Conservation (phyloP, 2,329 filamentous ascomycete species). For the Paecilomyces sp. region DNA sequence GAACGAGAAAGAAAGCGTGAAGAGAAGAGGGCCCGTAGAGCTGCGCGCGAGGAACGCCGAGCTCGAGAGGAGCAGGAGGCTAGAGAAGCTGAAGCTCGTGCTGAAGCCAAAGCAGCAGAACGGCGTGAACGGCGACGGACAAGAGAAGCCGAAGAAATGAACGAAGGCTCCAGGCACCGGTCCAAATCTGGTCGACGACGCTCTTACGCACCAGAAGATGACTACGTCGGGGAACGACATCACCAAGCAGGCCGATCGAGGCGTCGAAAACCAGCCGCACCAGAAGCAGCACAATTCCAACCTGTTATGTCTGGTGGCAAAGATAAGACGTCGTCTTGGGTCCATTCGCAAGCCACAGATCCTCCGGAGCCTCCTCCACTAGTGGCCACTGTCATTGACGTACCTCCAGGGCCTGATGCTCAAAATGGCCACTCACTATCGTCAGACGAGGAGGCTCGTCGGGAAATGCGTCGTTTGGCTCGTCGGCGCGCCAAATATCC, state of each 20-base stretch:
- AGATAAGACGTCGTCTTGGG: constrained; percentile 45
- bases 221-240: constrained; percentile 18
- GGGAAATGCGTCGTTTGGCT: constrained; percentile 28
- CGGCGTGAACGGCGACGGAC: constrained; percentile 33
- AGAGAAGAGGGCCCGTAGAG: constrained; percentile 25
- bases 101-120: constrained; percentile 31
- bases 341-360: constrained; percentile 41
- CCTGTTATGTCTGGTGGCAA: constrained; percentile 30
- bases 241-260: constrained; percentile 21
- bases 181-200: constrained; percentile 24
- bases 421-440: constrained; percentile 28
- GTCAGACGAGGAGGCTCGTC: constrained; percentile 37
- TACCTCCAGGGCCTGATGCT: constrained; percentile 21
- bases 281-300: constrained; percentile 15
- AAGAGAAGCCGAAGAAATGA: constrained; percentile 24
- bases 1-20: constrained; percentile 25
- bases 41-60: constrained; percentile 25
- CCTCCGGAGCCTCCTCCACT: constrained; percentile 42
- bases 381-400: constrained; percentile 39
- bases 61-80: constrained; percentile 21
- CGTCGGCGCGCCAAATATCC: constrained; percentile 34
- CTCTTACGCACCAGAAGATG: constrained; percentile 24
- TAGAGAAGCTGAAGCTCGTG: constrained; percentile 9
- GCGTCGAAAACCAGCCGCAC: constrained; percentile 28
- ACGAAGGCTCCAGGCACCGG: constrained; percentile 14